Percentiles rank a stretch among this genome's conserved stretches.
Conservation (phyloP, 257 asterid genomes). For the Nicotiana tomentosiformis region DNA sequence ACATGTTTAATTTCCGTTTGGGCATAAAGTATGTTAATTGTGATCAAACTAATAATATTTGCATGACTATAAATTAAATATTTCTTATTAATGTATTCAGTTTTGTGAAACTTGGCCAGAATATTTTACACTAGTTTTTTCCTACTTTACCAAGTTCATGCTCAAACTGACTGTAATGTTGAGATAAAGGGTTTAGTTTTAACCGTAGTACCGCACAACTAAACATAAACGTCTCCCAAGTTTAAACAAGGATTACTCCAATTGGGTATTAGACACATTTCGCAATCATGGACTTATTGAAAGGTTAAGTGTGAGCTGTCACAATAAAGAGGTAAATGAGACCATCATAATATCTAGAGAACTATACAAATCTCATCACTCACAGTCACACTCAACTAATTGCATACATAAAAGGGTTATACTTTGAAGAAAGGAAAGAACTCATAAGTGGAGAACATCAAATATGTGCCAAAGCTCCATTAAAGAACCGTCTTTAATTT, state of each 20-base stretch:
- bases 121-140: background rate
- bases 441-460: slow-evolving; percentile 3
- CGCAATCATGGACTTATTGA: background rate
- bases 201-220: background rate
- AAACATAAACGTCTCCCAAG: background rate
- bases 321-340: background rate
- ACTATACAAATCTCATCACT: background rate
- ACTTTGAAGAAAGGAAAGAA: background rate
- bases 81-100: background rate
- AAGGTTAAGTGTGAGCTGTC: slow-evolving; percentile 1
- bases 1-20: background rate
- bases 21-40: background rate
- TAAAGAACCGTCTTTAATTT: background rate
- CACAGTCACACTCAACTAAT: background rate
- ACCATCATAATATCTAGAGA: background rate
- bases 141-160: background rate
- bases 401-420: background rate
- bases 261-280: background rate
- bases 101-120: background rate
- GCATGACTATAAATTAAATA: too few relatives aligned
- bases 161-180: background rate
- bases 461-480: background rate
- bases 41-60: background rate
- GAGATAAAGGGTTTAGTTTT: background rate
- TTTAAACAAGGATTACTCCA: background rate